Evolutionary conservation across 2,329 filamentous ascomycete genomes (phyloP).

Genomic region (Colletotrichum sp.): DNA sequence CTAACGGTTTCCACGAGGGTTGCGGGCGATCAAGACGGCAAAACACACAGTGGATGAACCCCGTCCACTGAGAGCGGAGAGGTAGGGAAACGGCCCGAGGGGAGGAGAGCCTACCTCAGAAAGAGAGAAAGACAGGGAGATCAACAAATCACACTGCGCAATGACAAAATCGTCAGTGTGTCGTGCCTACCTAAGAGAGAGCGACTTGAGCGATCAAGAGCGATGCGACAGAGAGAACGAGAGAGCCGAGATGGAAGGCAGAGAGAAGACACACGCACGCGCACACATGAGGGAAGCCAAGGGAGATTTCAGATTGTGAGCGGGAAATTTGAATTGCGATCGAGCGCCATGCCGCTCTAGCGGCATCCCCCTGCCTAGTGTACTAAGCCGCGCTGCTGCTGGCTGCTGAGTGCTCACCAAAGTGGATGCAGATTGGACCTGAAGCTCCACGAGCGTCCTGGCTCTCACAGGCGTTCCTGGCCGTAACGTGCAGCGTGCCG

Average conservation of each 20-base stretch:
- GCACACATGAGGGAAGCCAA: background rate
- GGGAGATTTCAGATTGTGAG: background rate
- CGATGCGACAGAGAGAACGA: background rate
- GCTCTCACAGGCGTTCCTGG: background rate
- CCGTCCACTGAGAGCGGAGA: background rate
- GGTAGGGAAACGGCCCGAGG: background rate
- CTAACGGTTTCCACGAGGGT: conserved; percentile 5
- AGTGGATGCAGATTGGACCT: background rate
- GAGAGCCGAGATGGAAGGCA: background rate
- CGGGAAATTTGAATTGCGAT: conserved; percentile 21
- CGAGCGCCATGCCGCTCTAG: conserved; percentile 12
- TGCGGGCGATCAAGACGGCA: background rate
- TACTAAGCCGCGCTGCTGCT: background rate
- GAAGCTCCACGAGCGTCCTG: background rate
- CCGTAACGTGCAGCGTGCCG: background rate
- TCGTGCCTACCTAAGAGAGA: background rate
- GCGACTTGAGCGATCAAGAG: background rate
- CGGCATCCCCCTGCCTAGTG: background rate
- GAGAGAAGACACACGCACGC: background rate
- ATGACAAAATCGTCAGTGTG: background rate
- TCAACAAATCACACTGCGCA: background rate
- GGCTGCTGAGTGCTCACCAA: background rate
- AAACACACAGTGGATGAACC: background rate
- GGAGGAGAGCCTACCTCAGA: background rate
- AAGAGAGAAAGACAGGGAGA: background rate